Percentiles rank a stretch among this genome's conserved stretches.
Conservation (phyloP, 306 rosid species). For the Acacia acuminata region DNA sequence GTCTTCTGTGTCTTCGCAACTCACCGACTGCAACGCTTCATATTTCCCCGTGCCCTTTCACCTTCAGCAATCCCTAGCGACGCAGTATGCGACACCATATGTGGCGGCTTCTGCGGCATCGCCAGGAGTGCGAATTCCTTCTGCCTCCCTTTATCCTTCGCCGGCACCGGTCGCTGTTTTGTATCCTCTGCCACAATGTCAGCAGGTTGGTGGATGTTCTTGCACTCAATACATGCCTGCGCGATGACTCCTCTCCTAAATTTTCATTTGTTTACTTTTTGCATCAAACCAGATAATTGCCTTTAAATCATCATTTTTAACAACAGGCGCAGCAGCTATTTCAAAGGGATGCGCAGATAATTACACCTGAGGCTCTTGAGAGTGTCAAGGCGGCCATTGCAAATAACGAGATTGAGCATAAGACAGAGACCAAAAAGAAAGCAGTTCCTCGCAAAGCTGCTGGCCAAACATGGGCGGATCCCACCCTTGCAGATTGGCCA, state of each 20-base stretch:
- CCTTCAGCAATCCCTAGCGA: conserved; percentile 58
- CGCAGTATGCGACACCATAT: conserved; percentile 21
- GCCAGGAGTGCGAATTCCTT: too few relatives aligned
- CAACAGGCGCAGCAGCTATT: conserved; percentile 89
- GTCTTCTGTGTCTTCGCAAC: conserved; percentile 40
- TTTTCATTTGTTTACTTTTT: too few relatives aligned
- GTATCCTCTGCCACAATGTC: conserved; percentile 72
- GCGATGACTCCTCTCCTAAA: too few relatives aligned
- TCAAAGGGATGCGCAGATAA: conserved; percentile 90
- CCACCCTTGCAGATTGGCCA: conserved; percentile 94
- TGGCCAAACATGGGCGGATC: conserved; percentile 95
- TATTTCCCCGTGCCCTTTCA: conserved; percentile 86
- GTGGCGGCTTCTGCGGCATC: conserved; percentile 27
- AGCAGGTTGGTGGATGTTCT: conserved; percentile 47
- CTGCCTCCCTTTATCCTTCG: too few relatives aligned
- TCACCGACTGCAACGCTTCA: conserved; percentile 54
- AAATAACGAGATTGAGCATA: conserved; percentile 83
- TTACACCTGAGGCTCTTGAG: conserved; percentile 92
- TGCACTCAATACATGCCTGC: neutral
- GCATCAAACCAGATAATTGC: too few relatives aligned
- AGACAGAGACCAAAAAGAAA: conserved; percentile 81
- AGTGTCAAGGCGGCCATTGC: conserved; percentile 95
- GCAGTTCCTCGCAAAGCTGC: conserved; percentile 98
- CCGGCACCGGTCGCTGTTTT: neutral
- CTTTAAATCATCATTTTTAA: neutral